Base-by-base conservation (phyloP, 2,329 filamentous ascomycete species). In the Cryoendolithus antarcticus region DNA sequence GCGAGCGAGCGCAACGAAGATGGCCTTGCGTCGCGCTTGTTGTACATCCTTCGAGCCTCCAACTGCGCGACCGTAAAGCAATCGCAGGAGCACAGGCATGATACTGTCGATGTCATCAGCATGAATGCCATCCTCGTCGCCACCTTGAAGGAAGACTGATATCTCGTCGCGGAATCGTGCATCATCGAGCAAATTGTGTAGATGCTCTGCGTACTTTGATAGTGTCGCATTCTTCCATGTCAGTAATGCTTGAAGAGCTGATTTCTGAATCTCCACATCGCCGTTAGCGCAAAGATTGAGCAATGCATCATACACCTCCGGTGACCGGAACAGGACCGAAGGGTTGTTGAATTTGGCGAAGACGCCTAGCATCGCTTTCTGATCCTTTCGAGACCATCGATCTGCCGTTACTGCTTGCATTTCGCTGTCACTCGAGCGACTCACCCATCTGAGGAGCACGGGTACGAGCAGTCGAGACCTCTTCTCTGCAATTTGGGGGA, bases 151-250 rank as follows among this genome's bases (percentile, higher is more conserved):
- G 47, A 98, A 82, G 4, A 91, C 77, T 1, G 86, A 81, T 10
- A 98, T 71, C 57, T 96, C 89, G 53, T 96, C 91, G 54, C 86
- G 85, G 63, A 96, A 94, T 36, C 84, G 75, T 15, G 83, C 79
- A 46, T 96, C 91, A 49, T 98, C 91, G 6, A 96, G 72, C 2
- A 98, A 69, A 50, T 86, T 88, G 45, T 86, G 72, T 13, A 98
- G 63, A 49, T 88, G 85, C 49, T 95, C 86, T 51, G 86, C 77
- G 54, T 96, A 94, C 1, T 78, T 71, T 44, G 72, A 72, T 36
- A 98, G 69, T 6, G 72, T 77, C 2, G 80, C 71, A 42, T 82
- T 75, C 58, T 94, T 96, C 89, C 91, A 98, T 0, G 86, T 76
- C 38, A 95, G 69, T 6, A 98, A 74, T 6, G 82, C 83, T 58